These are phyloP conservation scores for Nicotiana tomentosiformis DNA, from an alignment of 257 asterid genomes.

Conservation along the genomic window DNA sequence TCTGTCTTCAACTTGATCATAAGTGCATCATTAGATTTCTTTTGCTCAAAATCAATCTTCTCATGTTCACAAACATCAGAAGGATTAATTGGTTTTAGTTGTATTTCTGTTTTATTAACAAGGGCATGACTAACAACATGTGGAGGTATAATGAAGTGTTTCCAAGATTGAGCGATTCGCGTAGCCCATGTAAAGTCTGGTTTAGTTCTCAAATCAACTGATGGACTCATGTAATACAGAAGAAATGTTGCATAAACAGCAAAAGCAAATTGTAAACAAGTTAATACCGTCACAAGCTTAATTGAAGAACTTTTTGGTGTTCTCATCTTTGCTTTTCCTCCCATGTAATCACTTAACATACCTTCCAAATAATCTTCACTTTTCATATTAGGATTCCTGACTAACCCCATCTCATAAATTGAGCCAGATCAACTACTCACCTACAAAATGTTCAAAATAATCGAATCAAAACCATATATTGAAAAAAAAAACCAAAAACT, in stretches of 20 bases:
- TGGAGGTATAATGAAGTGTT: conserved; percentile 48
- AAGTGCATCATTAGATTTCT: conserved; percentile 56
- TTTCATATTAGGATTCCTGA: conserved; percentile 25
- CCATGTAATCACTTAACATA: conserved; percentile 61
- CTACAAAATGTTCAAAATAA: not conserved
- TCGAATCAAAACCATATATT: not conserved
- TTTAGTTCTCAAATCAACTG: conserved; percentile 48
- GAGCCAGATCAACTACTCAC: not conserved
- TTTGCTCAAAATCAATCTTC: conserved; percentile 69
- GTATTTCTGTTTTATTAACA: not conserved
- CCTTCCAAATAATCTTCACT: conserved; percentile 79
- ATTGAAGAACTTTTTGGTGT: conserved; percentile 36
- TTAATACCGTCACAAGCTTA: conserved; percentile 51
- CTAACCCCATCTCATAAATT: conserved; percentile 30
- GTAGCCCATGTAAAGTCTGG: conserved; percentile 85
- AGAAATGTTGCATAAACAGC: conserved; percentile 89
- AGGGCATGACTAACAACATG: conserved; percentile 32
- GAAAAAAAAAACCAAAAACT: not conserved
- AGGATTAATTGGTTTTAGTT: conserved; percentile 18
- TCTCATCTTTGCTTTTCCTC: conserved; percentile 35
- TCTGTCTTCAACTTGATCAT: conserved; percentile 81
- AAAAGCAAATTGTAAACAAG: conserved; percentile 72
- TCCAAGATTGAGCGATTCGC: conserved; percentile 63
- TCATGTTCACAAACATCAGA: conserved; percentile 67
- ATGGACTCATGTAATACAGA: conserved; percentile 73